phyloP scores from a whole-genome alignment of 371 early-diverging fungal genomes.

The Rhizopus microsporus region DNA sequence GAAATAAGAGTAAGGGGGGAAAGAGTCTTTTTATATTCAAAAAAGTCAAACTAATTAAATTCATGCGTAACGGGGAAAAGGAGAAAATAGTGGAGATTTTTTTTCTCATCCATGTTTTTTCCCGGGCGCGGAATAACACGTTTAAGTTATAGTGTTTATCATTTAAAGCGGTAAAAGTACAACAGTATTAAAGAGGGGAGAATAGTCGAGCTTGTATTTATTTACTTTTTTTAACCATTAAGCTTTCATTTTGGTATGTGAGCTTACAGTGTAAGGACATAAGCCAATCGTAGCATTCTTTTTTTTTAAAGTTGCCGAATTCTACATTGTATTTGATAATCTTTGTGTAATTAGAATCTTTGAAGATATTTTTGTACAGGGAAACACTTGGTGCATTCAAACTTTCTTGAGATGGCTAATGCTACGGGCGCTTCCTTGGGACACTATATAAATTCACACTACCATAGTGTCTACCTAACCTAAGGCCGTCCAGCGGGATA shows the following conservation, averaged over 20 bases:
- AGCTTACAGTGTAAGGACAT: neutral
- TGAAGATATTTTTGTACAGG: too few species aligned
- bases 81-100: slow-evolving; percentile 1
- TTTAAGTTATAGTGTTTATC: too few species aligned
- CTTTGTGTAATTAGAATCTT: slow-evolving; percentile 13
- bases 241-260: neutral
- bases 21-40: neutral
- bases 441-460: too few species aligned
- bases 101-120: neutral
- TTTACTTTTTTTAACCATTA: neutral
- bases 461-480: too few species aligned
- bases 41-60: neutral
- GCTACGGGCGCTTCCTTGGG: too few species aligned
- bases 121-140: neutral
- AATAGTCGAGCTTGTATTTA: too few species aligned
- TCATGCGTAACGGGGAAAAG: slow-evolving; percentile 3
- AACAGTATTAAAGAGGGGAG: too few species aligned
- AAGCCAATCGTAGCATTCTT: slow-evolving; percentile 1
- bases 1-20: neutral
- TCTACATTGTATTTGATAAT: slow-evolving; percentile 31
- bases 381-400: too few species aligned
- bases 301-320: neutral
- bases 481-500: too few species aligned
- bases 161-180: too few species aligned
- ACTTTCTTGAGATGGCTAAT: too few species aligned